Evolutionary conservation across 805 yeast species (phyloP), one percentile per base, ranked within the genome.

Genomic region (Cyberlindnera xylosilytica): DNA sequence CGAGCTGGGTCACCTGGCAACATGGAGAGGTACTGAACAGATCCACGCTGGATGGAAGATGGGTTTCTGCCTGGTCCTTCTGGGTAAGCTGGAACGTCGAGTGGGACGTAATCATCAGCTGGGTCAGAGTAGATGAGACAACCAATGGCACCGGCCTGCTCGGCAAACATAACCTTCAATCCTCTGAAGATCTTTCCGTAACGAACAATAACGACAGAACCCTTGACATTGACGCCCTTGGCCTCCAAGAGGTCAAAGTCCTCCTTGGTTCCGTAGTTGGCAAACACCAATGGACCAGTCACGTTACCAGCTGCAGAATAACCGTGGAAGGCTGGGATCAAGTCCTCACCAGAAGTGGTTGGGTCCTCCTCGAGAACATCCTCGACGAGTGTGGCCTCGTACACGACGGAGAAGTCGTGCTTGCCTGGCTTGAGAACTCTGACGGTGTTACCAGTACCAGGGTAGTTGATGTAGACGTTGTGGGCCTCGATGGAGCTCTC

Each of bases 61-160:
- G 90, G 90, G 57, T 85, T 79, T 49, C 93, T 72, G 1, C 90
- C 89, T 1, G 83, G 84, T 2, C 93, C 93, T 2, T 77, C 60
- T 2, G 93, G 95, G 52, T 85, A 85, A 2, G 87, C 66, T 50
- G 73, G 62, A 56, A 69, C 79, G 4, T 87, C 88, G 44, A 80
- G 74, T 28, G 69, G 70, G 19, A 69, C 73, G 27, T 62, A 67
- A 55, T 79, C 83, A 50, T 84, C 89, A 15, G 70, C 76, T 8
- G 90, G 88, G 50, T 85, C 93, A 2, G 84, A 67, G 58, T 79
- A 85, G 23, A 85, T 65, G 13, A 85, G 58, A 4, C 78, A 89
- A 26, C 82, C 93, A 40, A 66, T 60, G 26, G 84, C 84, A 23
- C 89, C 90, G 23, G 66, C 65, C 34, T 83, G 82, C 62, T 85